Base-by-base conservation (phyloP, 2,329 filamentous ascomycete genomes). In the Podosphaera aphanis region DNA sequence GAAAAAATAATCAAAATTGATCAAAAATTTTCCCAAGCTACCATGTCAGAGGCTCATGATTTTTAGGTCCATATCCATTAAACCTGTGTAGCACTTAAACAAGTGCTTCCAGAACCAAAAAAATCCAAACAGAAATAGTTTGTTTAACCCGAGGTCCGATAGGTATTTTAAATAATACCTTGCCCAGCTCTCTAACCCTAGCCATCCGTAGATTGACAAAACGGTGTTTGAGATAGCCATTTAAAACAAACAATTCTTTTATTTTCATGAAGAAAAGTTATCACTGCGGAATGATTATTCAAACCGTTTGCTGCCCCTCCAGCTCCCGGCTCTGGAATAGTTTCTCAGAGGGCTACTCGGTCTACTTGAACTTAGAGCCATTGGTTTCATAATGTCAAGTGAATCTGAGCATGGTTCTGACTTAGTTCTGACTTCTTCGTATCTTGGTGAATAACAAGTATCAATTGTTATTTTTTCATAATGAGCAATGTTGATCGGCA, bases 401-500 rank as follows among this genome's bases (percentile, higher is more conserved):
- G 56, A 51, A 49, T 54, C 55, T 11, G 56, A 40, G 42, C 67
- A 49, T 19, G 13, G 16, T 16, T 33, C 25, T 44, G 53, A 23
- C 29, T 49, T 53, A 27, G 47, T 47, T 43, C 49, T 51, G n/a
- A 52, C 51, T 25, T 59, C 58, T 38, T 59, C 56, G 25, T 51
- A 53, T 45, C 46, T 53, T 42, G 57, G 57, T 7, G 58, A 59
- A 27, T 55, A 55, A n/a, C 55, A 56, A 43, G 54, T 53, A 46
- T 60, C 59, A 29, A 60, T 59, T 3, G 58, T 60, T 2, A 57
- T 61, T 62, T 93, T 90, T 59, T 93, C 84, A 56, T 80, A 85
- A 51, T 67, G 74, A 41, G 77, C 78, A 49, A 86, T 77, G 51
- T 65, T 71, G 55, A 83, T 74, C 0, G 79, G 74, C 0, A 73